Evolutionary conservation across 176 grass and related monocot species (phyloP).

Genomic region (Tillandsia leiboldiana): DNA sequence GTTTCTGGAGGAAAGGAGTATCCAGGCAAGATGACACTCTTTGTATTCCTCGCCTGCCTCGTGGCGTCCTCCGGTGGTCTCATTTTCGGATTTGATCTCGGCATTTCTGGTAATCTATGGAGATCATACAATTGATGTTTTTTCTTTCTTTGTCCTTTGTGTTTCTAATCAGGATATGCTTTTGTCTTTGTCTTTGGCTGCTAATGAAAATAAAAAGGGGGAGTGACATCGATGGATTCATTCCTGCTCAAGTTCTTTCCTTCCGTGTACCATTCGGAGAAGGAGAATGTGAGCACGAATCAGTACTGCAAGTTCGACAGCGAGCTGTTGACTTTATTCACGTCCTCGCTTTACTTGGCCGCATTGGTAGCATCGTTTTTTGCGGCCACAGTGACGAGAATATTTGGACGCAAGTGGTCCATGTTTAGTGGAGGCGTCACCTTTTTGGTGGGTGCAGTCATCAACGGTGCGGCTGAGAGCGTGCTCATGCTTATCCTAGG

Average conservation of each 20-base stretch:
- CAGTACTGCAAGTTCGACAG: constrained; percentile 12
- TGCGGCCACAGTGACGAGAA: not conserved
- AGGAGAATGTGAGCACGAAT: constrained; percentile 2
- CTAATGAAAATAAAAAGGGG: not conserved
- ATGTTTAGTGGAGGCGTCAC: not conserved
- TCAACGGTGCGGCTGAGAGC: not conserved
- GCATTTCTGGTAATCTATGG: constrained; percentile 4
- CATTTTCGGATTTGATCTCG: constrained; percentile 12
- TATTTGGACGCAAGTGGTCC: not conserved
- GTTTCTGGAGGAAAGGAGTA: constrained; percentile 4
- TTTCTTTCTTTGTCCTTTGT: not conserved
- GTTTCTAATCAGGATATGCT: not conserved
- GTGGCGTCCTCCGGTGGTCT: constrained; percentile 19
- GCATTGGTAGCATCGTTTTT: not conserved
- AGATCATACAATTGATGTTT: not conserved
- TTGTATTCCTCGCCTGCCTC: constrained; percentile 10
- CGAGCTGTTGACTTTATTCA: not conserved
- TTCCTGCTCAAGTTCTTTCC: constrained; percentile 22
- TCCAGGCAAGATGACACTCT: constrained; percentile 17
- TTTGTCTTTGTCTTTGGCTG: not conserved
- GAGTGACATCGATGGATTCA: constrained; percentile 22
- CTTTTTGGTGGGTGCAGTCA: not conserved
- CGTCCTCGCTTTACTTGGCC: constrained; percentile 7
- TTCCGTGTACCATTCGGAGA: constrained; percentile 7
- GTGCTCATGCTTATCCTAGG: not conserved